Evolutionary conservation across 2,329 filamentous ascomycete genomes (phyloP), one percentile per base, ranked within the genome.

Genomic region (Ceratocystis huliohia): DNA sequence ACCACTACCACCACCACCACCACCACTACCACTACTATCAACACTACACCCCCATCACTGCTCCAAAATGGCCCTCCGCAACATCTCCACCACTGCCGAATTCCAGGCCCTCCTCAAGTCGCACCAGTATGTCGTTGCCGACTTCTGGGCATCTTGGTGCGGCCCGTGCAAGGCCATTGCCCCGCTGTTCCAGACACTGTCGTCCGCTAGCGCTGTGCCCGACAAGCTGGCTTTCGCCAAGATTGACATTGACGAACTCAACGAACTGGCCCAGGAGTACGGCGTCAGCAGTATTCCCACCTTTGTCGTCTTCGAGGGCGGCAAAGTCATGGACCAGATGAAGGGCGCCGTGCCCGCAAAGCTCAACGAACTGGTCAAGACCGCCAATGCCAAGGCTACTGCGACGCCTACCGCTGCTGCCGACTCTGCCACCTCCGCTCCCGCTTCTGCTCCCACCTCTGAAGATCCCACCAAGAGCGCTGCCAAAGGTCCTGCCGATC

Each of bases 61-160:
- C 22, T 22, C 63, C 65, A 5, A 46, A n/a, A 66, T 61, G 6
- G 41, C 65, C 20, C 37, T 66, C 59, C 30, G 41, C 65, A 50
- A 28, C 33, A 53, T 37, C 46, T 74, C 72, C 67, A 73, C 76
- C 62, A 74, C 75, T 69, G 71, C 75, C 63, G 76, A 83, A 70
- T 82, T 84, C 71, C 73, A 81, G 68, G 70, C 74, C 46, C 80
- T 84, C 69, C 72, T 83, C 71, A 70, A 74, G 17, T 73, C 73
- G 8, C 81, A 76, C 61, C 79, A 76, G 61, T 81, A 79, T 74
- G 81, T 84, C 69, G 77, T 79, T 68, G 74, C 82, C 69, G 82
- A 85, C 73, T 84, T 84, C 75, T 80, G 77, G 74, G 82, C 83
- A 67, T 76, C 79, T 71, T 85, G 83, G 83, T 85, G 83, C 74